phyloP scores from a whole-genome alignment of 192 early-diverging fungal genomes.

The Helicostylum pulchrum region DNA sequence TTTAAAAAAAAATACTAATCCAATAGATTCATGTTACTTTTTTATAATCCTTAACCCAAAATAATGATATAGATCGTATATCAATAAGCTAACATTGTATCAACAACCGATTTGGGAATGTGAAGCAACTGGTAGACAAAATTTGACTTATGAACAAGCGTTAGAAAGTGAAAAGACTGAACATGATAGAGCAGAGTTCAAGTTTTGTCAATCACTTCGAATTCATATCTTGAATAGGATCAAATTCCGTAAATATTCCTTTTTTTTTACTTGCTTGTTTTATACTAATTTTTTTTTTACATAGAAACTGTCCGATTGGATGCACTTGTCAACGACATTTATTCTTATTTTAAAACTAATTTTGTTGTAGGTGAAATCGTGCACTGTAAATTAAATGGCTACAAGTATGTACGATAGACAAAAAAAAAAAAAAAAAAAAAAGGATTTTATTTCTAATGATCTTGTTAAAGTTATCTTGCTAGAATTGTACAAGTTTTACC shows the following conservation, averaged over 20 bases:
- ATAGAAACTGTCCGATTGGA: constrained; percentile 59
- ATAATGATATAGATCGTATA: constrained; percentile 11
- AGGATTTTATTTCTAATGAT: neutral
- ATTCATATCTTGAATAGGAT: constrained; percentile 58
- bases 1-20: neutral
- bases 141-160: constrained; percentile 83
- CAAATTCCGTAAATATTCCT: constrained; percentile 65
- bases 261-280: neutral
- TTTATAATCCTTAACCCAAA: neutral
- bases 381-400: constrained; percentile 36
- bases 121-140: constrained; percentile 63
- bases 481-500: constrained; percentile 27
- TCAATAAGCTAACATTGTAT: constrained; percentile 49
- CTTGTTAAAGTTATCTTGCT: constrained; percentile 21
- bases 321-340: constrained; percentile 54
- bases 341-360: constrained; percentile 48
- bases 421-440: neutral
- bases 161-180: constrained; percentile 69
- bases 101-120: constrained; percentile 76
- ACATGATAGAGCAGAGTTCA: constrained; percentile 55
- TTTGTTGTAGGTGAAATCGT: constrained; percentile 56
- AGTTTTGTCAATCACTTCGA: constrained; percentile 62
- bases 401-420: constrained; percentile 12
- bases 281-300: neutral
- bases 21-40: neutral